phyloP scores from a whole-genome alignment of 2,329 filamentous ascomycete genomes.

The Hypoxylon sp. region DNA sequence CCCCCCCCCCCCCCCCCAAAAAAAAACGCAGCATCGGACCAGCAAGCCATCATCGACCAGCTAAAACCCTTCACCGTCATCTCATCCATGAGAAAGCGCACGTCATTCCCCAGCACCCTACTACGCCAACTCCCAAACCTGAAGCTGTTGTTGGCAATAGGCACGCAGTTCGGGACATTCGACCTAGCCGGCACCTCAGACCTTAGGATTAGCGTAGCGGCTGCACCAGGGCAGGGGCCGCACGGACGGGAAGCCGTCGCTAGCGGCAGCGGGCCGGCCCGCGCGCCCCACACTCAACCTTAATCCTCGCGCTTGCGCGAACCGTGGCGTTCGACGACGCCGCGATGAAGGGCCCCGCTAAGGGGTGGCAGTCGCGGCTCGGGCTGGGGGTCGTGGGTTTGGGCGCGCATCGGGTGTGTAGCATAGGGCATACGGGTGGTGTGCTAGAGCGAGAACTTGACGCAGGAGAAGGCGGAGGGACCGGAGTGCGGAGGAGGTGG shows the following conservation, averaged over 20 bases:
- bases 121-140: constrained; percentile 73
- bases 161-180: constrained; percentile 71
- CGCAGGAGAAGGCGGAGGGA: constrained; percentile 72
- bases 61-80: constrained; percentile 72
- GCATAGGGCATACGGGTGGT: constrained; percentile 76
- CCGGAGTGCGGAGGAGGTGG: constrained; percentile 65
- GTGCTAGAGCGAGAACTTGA: constrained; percentile 75
- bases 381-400: constrained; percentile 71
- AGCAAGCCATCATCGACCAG: constrained; percentile 65
- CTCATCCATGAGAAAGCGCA: constrained; percentile 75
- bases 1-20: constrained; percentile 37
- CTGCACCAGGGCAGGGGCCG: constrained; percentile 60
- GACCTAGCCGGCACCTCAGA: constrained; percentile 68
- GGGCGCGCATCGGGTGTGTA: constrained; percentile 71
- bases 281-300: constrained; percentile 46
- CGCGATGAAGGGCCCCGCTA: constrained; percentile 64
- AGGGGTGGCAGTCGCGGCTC: constrained; percentile 71
- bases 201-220: constrained; percentile 66
- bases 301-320: constrained; percentile 70
- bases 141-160: constrained; percentile 74
- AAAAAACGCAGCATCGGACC: constrained; percentile 59
- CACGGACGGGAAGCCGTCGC: constrained; percentile 39
- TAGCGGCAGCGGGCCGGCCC: constrained; percentile 3
- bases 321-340: constrained; percentile 73
- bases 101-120: constrained; percentile 69